phyloP scores from a whole-genome alignment of 2,329 filamentous ascomycete genomes.

The Calonectria pteridis region DNA sequence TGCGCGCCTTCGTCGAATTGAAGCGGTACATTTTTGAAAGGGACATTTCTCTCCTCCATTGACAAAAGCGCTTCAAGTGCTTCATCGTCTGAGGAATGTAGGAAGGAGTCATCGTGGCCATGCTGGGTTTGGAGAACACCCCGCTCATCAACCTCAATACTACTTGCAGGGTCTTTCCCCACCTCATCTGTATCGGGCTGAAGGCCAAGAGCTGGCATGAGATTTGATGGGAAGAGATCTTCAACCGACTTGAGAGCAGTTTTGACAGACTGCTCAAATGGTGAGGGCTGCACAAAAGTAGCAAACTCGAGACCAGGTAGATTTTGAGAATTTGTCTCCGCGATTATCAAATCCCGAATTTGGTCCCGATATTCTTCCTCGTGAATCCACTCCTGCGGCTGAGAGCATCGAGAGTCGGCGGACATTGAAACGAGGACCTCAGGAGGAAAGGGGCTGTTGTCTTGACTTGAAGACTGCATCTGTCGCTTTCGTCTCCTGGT shows the following conservation, averaged over 20 bases:
- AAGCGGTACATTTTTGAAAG: background rate
- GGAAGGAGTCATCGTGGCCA: constrained; percentile 61
- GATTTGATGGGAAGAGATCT: constrained; percentile 82
- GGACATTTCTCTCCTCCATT: constrained; percentile 25
- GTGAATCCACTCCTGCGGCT: constrained; percentile 89
- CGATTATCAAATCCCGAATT: constrained; percentile 70
- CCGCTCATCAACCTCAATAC: constrained; percentile 75
- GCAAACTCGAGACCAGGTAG: constrained; percentile 68
- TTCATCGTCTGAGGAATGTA: constrained; percentile 69
- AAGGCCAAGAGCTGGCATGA: constrained; percentile 63
- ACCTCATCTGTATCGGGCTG: constrained; percentile 42
- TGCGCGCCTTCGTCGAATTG: background rate
- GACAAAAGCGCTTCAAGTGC: constrained; percentile 40
- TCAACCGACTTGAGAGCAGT: constrained; percentile 87
- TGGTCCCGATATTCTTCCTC: constrained; percentile 84
- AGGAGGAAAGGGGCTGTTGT: constrained; percentile 81
- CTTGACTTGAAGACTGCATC: constrained; percentile 73
- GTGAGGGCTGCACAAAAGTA: constrained; percentile 69
- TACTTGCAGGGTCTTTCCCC: constrained; percentile 53
- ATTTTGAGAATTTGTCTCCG: constrained; percentile 68
- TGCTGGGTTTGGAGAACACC: constrained; percentile 63
- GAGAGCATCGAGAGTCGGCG: constrained; percentile 79
- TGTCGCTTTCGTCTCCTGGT: constrained; percentile 80
- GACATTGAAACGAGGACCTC: constrained; percentile 92
- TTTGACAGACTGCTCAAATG: constrained; percentile 72